Percentiles rank a stretch among this genome's conserved stretches.
These are phyloP conservation scores for Syzygium jambos DNA, from an alignment of 345 rosid genomes.

Conservation along the genomic window DNA sequence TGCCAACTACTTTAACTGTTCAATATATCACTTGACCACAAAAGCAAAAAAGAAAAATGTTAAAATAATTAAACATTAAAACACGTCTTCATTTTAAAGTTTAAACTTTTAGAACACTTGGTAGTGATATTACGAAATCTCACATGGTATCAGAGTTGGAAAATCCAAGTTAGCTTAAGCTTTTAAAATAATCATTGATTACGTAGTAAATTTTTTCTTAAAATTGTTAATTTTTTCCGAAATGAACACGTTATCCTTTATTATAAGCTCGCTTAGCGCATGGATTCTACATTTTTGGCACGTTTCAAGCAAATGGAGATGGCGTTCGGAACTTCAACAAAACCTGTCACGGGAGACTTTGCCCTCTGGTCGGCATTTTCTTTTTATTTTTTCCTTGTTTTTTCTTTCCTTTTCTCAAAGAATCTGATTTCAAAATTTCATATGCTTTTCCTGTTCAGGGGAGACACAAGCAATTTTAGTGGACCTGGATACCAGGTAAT, in stretches of 20 bases:
- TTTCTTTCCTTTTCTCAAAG: neutral
- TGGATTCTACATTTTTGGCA: neutral
- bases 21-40: neutral
- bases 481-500: no score
- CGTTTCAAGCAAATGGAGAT: neutral
- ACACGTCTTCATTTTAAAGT: no score
- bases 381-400: neutral
- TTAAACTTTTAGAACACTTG: no score
- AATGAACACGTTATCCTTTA: neutral
- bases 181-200: no score
- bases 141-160: no score
- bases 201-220: no score
- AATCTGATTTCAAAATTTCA: conserved; percentile 2
- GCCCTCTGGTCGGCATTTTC: conserved; percentile 27
- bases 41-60: neutral
- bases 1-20: neutral
- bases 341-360: conserved; percentile 27
- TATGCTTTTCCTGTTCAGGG: neutral
- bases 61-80: no score
- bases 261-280: neutral
- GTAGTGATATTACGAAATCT: no score
- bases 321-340: conserved; percentile 39
- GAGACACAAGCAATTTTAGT: no score
- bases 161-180: no score
- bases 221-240: neutral